These are phyloP conservation scores for Boletus barrowsii DNA, from an alignment of 768 basidiomycete species.

Conservation along the genomic window DNA sequence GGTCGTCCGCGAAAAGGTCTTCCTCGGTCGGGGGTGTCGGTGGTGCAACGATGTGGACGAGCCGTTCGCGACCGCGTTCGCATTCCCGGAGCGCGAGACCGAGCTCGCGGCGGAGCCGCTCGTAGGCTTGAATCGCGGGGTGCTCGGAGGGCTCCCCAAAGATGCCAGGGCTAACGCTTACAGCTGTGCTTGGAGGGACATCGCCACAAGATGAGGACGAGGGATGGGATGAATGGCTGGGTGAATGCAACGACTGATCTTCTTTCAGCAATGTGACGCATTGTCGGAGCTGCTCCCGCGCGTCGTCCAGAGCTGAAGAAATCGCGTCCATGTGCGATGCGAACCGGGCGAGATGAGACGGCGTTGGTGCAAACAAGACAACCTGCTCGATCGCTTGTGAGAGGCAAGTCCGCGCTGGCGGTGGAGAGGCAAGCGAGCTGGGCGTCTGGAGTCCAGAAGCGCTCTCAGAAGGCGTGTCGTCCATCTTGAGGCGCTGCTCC, in stretches of 20 bases:
- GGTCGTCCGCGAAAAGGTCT: conserved; percentile 3
- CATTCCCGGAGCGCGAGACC: conserved; percentile 79
- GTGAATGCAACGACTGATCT: conserved; percentile 18
- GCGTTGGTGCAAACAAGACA: conserved; percentile 70
- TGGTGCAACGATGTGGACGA: conserved; percentile 57
- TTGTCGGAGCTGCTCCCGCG: conserved; percentile 59
- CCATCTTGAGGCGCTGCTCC: conserved; percentile 42
- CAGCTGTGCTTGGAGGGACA: neutral
- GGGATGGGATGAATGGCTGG: conserved; percentile 19
- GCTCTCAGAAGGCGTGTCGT: conserved; percentile 41
- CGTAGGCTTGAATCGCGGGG: conserved; percentile 67
- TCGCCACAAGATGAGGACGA: conserved; percentile 20
- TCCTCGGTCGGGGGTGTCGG: conserved; percentile 39
- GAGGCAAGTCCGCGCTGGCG: conserved; percentile 10
- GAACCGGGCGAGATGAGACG: conserved; percentile 65
- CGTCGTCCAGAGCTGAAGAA: conserved; percentile 65
- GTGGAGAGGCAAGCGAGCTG: conserved; percentile 17
- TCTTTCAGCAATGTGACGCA: conserved; percentile 60
- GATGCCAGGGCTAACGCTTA: neutral
- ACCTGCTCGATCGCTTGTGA: conserved; percentile 11
- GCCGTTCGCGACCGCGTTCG: conserved; percentile 68
- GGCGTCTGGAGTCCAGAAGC: conserved; percentile 13
- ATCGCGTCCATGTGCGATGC: conserved; percentile 73
- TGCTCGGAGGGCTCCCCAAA: conserved; percentile 31
- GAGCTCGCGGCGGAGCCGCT: conserved; percentile 69